Base-by-base conservation (phyloP, 345 rosid species). In the Durio zibethinus region DNA sequence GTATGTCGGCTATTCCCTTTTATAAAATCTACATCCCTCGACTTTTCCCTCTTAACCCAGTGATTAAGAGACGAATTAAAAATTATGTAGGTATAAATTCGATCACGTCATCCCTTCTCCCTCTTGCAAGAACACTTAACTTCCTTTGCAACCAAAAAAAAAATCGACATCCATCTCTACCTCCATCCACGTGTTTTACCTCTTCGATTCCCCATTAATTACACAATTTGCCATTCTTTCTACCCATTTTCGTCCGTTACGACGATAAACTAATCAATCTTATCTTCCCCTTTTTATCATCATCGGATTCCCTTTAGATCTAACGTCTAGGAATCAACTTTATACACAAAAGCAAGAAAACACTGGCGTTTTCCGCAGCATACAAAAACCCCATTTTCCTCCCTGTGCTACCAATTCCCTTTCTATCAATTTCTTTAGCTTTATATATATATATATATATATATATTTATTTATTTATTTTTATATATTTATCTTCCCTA, bases 131-230 rank as follows among this genome's bases (percentile, higher is more conserved):
- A n/a, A n/a, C n/a, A n/a, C n/a, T n/a, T n/a, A n/a, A n/a, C n/a
- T n/a, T n/a, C n/a, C n/a, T n/a, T n/a, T n/a, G n/a, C n/a, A n/a
- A n/a, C n/a, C n/a, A n/a, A n/a, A n/a, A n/a, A n/a, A n/a, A n/a
- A n/a, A n/a, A n/a, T 50, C 77, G 52, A 45, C 72, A 21, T 43
- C 85, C 83, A 83, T 47, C 29, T 40, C 8, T 43, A 6, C 16
- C 74, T 54, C 81, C 78, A 27, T 76, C 83, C 84, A 80, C 84
- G 86, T 85, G 85, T 77, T 76, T 48, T 68, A 2, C 59, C 72
- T 27, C 23, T 65, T 74, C 23, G 2, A 10, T 45, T 9, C 3
- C 20, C 43, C 40, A 0, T 5, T 27, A 68, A 23, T 80, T 70
- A 63, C 82, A 4, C n/a, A n/a, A n/a, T n/a, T n/a, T n/a, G n/a